Conservation (phyloP, 2,329 filamentous ascomycete species). For the Beauveria rudraprayagi region DNA sequence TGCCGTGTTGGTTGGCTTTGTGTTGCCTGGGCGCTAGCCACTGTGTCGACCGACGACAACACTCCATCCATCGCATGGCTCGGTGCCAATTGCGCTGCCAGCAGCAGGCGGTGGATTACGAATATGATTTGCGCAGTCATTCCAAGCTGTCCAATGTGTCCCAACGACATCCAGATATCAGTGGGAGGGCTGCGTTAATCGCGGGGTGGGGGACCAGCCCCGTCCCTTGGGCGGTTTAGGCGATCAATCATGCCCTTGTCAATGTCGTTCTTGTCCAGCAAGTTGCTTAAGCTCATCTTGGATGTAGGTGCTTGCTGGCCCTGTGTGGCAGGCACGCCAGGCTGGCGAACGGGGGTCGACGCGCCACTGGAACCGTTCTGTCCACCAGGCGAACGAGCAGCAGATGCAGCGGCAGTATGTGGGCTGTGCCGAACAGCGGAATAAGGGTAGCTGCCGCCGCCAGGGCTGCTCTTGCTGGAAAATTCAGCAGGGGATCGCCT, state of each 20-base stretch:
- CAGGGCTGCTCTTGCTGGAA: constrained; percentile 39
- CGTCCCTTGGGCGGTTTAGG: constrained; percentile 32
- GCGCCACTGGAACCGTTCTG: constrained; percentile 29
- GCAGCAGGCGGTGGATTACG: constrained; percentile 1
- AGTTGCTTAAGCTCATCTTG: constrained; percentile 46
- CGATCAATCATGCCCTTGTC: constrained; percentile 48
- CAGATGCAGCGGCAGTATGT: constrained; percentile 12
- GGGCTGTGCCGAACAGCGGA: constrained; percentile 30
- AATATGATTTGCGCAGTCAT: not conserved
- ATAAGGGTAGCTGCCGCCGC: constrained; percentile 32
- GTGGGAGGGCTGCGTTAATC: not conserved
- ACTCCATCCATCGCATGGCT: not conserved
- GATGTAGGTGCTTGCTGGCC: constrained; percentile 25
- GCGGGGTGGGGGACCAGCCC: constrained; percentile 1
- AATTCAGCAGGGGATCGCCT: constrained; percentile 44
- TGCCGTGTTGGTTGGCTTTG: not conserved
- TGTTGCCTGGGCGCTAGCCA: not conserved
- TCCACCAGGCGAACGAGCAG: constrained; percentile 23
- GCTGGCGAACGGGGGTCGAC: constrained; percentile 25
- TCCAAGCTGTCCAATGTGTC: not conserved
- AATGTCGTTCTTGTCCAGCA: constrained; percentile 46
- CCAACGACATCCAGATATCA: constrained; percentile 9
- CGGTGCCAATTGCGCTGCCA: not conserved
- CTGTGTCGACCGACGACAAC: not conserved
- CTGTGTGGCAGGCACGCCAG: constrained; percentile 16